These are phyloP conservation scores for Cordyceps cateniannulata DNA, from an alignment of 2,329 filamentous ascomycete genomes.

Conservation along the genomic window DNA sequence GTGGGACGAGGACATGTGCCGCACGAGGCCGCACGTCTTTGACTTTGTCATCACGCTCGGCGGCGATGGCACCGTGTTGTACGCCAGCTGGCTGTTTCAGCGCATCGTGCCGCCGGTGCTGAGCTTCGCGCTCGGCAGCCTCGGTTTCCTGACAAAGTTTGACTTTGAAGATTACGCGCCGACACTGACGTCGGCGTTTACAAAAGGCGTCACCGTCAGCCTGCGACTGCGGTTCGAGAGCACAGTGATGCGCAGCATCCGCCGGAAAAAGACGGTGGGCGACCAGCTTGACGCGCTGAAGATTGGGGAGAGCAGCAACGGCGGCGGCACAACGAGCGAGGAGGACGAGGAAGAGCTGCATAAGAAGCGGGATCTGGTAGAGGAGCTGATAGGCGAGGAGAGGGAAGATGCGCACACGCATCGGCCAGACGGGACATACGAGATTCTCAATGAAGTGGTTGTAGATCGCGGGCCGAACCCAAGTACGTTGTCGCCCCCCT, in stretches of 20 bases:
- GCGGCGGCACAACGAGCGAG: constrained; percentile 14
- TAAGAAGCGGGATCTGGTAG: constrained; percentile 63
- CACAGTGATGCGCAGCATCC: constrained; percentile 75
- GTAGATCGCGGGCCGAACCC: constrained; percentile 90
- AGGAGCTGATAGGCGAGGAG: constrained; percentile 84
- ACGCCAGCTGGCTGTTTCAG: constrained; percentile 95
- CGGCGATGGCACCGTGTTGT: constrained; percentile 94
- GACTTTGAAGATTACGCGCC: constrained; percentile 71
- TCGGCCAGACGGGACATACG: constrained; percentile 72
- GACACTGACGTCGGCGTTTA: constrained; percentile 66
- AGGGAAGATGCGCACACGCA: constrained; percentile 80
- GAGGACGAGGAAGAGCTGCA: constrained; percentile 33
- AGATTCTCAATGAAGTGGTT: constrained; percentile 96
- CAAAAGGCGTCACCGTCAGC: constrained; percentile 81
- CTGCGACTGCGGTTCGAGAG: constrained; percentile 85
- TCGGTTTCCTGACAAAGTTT: constrained; percentile 95
- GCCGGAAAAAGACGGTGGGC: constrained; percentile 35
- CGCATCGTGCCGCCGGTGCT: constrained; percentile 88
- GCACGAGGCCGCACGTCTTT: constrained; percentile 73
- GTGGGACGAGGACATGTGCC: constrained; percentile 78
- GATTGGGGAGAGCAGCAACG: neutral
- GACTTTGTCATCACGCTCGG: constrained; percentile 91
- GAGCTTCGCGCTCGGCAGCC: constrained; percentile 82
- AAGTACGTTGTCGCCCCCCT: constrained; percentile 58
- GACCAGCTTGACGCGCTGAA: constrained; percentile 12